phyloP scores from a whole-genome alignment of 2,329 filamentous ascomycete genomes.

The Fusarium proliferatum region DNA sequence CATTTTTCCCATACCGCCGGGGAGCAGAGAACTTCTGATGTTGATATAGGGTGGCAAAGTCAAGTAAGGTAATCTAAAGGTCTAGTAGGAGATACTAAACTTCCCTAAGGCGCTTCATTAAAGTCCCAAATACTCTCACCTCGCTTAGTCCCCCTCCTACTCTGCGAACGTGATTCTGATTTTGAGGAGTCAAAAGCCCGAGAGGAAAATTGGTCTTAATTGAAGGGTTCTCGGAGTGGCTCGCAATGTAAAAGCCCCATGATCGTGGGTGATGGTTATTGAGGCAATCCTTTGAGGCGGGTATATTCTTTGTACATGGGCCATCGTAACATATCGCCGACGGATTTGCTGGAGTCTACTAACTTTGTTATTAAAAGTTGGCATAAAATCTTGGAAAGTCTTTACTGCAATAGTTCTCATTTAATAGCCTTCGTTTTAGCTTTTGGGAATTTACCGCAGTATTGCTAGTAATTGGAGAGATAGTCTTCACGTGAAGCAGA shows the following conservation, averaged over 20 bases:
- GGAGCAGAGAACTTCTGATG: background rate
- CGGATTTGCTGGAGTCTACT: background rate
- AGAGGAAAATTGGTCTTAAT: background rate
- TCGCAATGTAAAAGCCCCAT: background rate
- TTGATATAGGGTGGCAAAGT: background rate
- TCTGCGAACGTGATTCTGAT: background rate
- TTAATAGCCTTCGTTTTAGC: rapidly evolving
- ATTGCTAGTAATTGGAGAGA: background rate
- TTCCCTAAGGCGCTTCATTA: too few species aligned
- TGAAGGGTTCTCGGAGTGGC: background rate
- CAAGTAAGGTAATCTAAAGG: background rate
- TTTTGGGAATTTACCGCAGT: rapidly evolving
- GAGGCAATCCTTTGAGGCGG: background rate
- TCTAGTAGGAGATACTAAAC: too few species aligned
- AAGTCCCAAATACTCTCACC: background rate
- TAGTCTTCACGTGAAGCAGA: background rate
- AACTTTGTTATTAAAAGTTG: background rate
- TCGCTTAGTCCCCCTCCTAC: background rate
- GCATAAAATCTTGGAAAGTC: background rate
- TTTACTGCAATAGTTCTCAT: background rate
- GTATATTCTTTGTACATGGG: background rate
- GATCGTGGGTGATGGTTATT: background rate
- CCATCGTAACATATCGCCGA: background rate
- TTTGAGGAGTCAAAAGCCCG: background rate
- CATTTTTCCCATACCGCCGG: rapidly evolving